A percentile compares a stretch with the other conserved stretches of the same genome.
phyloP scores from a whole-genome alignment of 2,329 filamentous ascomycete genomes.

The Rutstroemia sp. region DNA sequence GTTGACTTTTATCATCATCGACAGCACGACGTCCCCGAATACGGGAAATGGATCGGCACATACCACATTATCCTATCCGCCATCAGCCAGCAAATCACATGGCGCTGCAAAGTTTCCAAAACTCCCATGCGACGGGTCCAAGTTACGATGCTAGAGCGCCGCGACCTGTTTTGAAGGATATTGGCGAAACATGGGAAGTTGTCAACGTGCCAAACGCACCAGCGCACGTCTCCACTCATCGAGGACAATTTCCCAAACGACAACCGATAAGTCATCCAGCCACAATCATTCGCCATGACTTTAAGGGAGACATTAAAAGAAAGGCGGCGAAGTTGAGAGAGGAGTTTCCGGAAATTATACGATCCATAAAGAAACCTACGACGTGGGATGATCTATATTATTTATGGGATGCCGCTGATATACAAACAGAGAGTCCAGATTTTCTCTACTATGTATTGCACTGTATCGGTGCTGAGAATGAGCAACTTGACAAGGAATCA shows the following conservation, averaged over 20 bases:
- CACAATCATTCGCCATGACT: slow-evolving; percentile 12
- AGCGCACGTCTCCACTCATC: slow-evolving; percentile 19
- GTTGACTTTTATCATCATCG: too few relatives aligned
- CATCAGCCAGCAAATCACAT: not conserved
- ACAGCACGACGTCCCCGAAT: not conserved
- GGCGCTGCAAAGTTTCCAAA: not conserved
- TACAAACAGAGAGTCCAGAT: slow-evolving; percentile 21
- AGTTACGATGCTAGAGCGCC: not conserved
- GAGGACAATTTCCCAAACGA: slow-evolving; percentile 11
- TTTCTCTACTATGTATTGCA: slow-evolving; percentile 28
- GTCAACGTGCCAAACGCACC: not conserved
- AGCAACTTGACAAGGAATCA: not conserved
- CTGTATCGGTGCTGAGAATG: slow-evolving; percentile 14
- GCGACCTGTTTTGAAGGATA: not conserved
- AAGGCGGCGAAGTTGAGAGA: slow-evolving; percentile 9
- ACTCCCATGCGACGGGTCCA: not conserved
- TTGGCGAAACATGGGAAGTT: not conserved
- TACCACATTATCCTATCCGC: not conserved
- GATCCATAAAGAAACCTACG: slow-evolving; percentile 8
- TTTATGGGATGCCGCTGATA: slow-evolving; percentile 30
- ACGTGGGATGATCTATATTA: slow-evolving; percentile 25
- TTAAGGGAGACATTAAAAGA: slow-evolving; percentile 8
- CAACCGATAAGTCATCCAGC: slow-evolving; percentile 3
- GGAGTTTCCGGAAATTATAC: slow-evolving; percentile 5
- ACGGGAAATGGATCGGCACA: not conserved